Evolutionary conservation across 306 rosid genomes (phyloP).

Genomic region (Begonia masoniana): DNA sequence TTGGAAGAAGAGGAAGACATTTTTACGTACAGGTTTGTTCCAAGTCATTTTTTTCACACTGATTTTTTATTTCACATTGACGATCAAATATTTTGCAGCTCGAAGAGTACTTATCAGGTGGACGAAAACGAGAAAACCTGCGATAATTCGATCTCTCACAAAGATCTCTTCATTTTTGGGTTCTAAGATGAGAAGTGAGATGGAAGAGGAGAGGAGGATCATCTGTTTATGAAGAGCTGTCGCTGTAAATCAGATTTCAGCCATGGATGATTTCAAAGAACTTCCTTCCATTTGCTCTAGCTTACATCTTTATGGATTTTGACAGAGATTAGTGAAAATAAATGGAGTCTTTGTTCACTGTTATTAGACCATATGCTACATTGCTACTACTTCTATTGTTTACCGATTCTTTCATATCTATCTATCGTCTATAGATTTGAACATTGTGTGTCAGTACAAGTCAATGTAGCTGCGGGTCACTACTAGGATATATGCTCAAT

Average conservation of each 20-base stretch:
- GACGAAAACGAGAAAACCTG: constrained; percentile 29
- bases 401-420: no score
- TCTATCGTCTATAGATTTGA: no score
- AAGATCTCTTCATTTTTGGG: constrained; percentile 47
- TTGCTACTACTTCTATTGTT: no score
- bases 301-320: no score
- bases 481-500: no score
- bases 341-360: no score
- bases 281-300: no score
- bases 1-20: constrained; percentile 37
- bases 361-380: no score
- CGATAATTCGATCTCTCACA: constrained; percentile 41
- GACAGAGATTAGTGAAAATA: no score
- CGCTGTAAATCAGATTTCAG: constrained; percentile 27
- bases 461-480: no score
- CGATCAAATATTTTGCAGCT: constrained; percentile 53
- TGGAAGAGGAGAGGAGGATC: constrained; percentile 14
- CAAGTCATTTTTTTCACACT: background rate
- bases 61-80: constrained; percentile 22
- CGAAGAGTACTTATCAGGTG: constrained; percentile 29
- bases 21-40: constrained; percentile 41
- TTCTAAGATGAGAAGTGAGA: constrained; percentile 25
- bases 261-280: constrained; percentile 21
- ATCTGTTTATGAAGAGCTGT: constrained; percentile 24
- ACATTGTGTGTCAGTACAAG: no score